phyloP scores from a whole-genome alignment of 768 basidiomycete genomes.

The Kwoniella mangroviensis region DNA sequence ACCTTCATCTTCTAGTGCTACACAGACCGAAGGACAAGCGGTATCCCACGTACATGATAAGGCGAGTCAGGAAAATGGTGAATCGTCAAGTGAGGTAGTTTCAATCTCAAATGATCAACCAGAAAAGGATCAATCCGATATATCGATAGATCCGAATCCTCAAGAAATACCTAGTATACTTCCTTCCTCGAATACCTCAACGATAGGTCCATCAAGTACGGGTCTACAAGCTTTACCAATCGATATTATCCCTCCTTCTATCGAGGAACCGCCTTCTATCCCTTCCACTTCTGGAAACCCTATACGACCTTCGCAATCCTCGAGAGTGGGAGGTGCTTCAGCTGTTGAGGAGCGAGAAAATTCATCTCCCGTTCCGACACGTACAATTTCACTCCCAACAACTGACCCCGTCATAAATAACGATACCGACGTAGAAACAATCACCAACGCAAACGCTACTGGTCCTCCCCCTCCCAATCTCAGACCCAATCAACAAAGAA shows the following conservation, averaged over 20 bases:
- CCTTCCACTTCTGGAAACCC: neutral
- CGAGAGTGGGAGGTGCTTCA: too few relatives aligned
- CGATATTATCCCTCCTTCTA: conserved; percentile 1
- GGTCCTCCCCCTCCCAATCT: neutral
- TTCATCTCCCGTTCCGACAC: too few relatives aligned
- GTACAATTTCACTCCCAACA: neutral
- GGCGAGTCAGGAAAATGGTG: too few relatives aligned
- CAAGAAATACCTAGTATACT: conserved; percentile 11
- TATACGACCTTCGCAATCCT: too few relatives aligned
- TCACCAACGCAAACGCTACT: conserved; percentile 4
- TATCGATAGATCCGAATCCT: conserved; percentile 15
- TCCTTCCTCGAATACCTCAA: neutral
- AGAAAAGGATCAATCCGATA: neutral
- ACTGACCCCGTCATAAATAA: neutral
- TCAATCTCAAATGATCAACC: neutral
- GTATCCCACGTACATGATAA: neutral
- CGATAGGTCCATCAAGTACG: neutral
- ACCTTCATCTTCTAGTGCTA: neutral
- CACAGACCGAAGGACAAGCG: too few relatives aligned
- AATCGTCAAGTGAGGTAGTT: too few relatives aligned
- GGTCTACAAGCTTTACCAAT: conserved; percentile 3
- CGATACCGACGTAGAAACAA: neutral
- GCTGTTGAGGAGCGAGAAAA: too few relatives aligned
- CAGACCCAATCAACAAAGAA: neutral
- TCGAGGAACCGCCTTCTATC: neutral